Evolutionary conservation across 148 eudicot genomes (phyloP), one percentile per base, ranked within the genome.

Genomic region (Silene latifolia): DNA sequence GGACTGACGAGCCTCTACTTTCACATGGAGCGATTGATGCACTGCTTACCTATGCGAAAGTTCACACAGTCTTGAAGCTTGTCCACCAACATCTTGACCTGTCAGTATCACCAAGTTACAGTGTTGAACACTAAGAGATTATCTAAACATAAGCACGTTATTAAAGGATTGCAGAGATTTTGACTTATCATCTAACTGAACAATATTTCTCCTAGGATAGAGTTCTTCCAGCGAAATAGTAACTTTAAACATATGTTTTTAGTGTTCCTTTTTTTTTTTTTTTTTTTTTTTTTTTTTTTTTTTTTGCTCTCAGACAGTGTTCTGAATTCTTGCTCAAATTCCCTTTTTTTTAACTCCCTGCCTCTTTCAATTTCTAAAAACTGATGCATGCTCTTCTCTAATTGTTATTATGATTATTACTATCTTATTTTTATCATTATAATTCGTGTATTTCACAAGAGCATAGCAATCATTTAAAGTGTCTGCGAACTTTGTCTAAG

Each of bases 1-100:
- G 35, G 17, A 51, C 46, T 27, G 13, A 59, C 18, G 14, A 44
- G 19, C 59, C 23, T 67, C 39, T 24, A 47, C 35, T 66, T 65
- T 35, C 24, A 32, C 9, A 53, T 18, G 61, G 73, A 59, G 42
- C 0, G 63, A 71, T 11, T 71, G 19, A 24, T 11, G 65, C n/a
- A 61, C 15, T 59, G 74, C 98, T 87, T 74, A 92, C 97, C 89
- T 20, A 92, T 82, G 72, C 87, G 87, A 67, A 92, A 82, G 68
- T 86, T 80, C 48, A 91, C 82, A 79, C 76, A 82, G 64, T 86
- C 87, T 74, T 87, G 80, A 69, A 92, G 90, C 78, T 74, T 81
- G 35, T 72, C 82, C 11, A 78, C 77, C 87, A 92, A 81, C 78
- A 79, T 79, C 59, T 81, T 87, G 79, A 92, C 91, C 98, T 92